Evolutionary conservation across 805 yeast genomes (phyloP).

Genomic region (Peterozyma toletana): DNA sequence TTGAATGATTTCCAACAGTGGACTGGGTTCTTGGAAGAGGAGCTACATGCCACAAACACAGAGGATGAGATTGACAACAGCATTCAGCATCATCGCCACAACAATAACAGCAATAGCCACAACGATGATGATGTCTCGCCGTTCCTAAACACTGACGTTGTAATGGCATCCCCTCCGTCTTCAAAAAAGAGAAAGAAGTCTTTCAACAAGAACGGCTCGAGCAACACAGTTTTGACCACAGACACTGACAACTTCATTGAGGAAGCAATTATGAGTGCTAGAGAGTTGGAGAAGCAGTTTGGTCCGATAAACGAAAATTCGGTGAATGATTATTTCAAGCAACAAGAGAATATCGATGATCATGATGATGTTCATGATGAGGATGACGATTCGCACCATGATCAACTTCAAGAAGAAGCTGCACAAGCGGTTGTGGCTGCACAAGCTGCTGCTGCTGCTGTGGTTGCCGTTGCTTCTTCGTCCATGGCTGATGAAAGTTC

Average conservation of each 20-base stretch:
- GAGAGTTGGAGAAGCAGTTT: constrained; percentile 46
- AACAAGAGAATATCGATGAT: constrained; percentile 12
- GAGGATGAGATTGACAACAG: constrained; percentile 2
- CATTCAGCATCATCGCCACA: constrained; percentile 4
- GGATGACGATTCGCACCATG: neutral
- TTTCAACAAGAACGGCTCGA: constrained; percentile 5
- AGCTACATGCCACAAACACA: constrained; percentile 11
- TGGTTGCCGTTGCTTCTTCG: constrained; percentile 18
- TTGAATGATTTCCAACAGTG: constrained; percentile 47
- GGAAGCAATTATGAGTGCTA: constrained; percentile 64
- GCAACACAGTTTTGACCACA: constrained; percentile 33
- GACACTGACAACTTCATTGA: constrained; percentile 55
- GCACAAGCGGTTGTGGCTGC: constrained; percentile 13
- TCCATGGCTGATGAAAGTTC: neutral
- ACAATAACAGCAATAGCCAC: neutral
- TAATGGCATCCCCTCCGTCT: constrained; percentile 4
- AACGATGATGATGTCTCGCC: constrained; percentile 9
- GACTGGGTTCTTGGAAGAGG: constrained; percentile 43
- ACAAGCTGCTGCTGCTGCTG: constrained; percentile 18
- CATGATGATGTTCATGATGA: neutral
- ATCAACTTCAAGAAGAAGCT: constrained; percentile 9
- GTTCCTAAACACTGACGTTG: constrained; percentile 20
- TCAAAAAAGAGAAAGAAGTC: constrained; percentile 1
- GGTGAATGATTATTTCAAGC: constrained; percentile 18
- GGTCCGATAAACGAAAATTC: constrained; percentile 19